Evolutionary conservation across 208 protist genomes (phyloP).

Genomic region (Tritrichomonas musculus): DNA sequence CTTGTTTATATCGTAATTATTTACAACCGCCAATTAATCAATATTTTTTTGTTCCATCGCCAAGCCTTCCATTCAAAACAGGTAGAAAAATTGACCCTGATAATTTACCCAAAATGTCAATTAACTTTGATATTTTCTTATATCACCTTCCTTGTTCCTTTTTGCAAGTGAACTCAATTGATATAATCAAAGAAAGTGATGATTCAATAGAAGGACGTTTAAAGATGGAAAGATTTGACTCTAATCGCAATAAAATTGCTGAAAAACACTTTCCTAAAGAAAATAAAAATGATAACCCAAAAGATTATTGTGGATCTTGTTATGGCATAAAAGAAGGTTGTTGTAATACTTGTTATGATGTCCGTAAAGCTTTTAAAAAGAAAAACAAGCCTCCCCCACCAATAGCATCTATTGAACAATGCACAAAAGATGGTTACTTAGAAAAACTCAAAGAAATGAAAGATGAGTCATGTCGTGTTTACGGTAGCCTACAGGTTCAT

Average conservation of each 20-base stretch:
- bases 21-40: neutral
- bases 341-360: slow-evolving; percentile 1
- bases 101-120: neutral
- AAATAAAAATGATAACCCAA: no score
- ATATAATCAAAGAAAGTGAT: neutral
- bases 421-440: neutral
- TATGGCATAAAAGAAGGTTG: neutral
- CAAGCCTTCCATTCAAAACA: neutral
- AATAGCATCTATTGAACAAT: neutral
- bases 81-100: neutral
- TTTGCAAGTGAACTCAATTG: neutral
- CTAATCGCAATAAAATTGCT: neutral
- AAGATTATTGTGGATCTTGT: neutral
- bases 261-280: no score
- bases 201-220: neutral
- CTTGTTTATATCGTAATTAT: neutral
- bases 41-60: neutral
- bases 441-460: neutral
- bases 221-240: neutral
- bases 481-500: neutral
- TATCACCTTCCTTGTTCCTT: neutral
- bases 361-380: neutral
- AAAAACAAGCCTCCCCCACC: neutral
- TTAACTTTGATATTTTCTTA: neutral
- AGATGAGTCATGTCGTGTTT: neutral